A percentile compares a stretch with the other conserved stretches of the same genome.
Evolutionary conservation across 2,329 filamentous ascomycete genomes (phyloP).

Genomic region (Aaosphaeria pasadenensis): DNA sequence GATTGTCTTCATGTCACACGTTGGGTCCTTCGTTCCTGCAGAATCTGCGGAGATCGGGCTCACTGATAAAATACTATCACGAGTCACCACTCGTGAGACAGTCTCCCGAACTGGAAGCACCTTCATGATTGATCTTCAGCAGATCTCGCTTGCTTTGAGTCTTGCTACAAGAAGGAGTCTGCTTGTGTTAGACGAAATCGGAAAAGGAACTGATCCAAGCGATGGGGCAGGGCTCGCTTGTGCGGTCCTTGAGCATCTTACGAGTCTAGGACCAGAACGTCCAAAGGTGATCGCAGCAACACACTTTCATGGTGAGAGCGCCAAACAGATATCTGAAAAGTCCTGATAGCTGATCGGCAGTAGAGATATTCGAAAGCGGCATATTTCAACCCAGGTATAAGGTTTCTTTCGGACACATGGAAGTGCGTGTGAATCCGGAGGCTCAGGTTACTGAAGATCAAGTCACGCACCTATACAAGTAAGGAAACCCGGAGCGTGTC

Average conservation of each 20-base stretch:
- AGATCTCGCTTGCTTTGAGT: constrained; percentile 73
- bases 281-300: constrained; percentile 63
- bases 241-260: constrained; percentile 57
- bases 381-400: constrained; percentile 52
- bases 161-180: constrained; percentile 74
- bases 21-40: constrained; percentile 87
- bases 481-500: constrained; percentile 2
- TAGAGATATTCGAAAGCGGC: constrained; percentile 67
- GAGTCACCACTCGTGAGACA: constrained; percentile 72
- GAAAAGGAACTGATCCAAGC: constrained; percentile 63
- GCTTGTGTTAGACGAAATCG: constrained; percentile 90
- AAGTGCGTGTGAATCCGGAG: constrained; percentile 59
- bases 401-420: constrained; percentile 68
- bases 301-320: constrained; percentile 56
- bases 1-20: constrained; percentile 87
- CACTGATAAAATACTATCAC: constrained; percentile 88
- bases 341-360: constrained; percentile 21
- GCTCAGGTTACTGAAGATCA: constrained; percentile 57
- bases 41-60: constrained; percentile 72
- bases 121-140: constrained; percentile 82
- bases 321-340: too few relatives aligned
- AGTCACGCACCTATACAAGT: constrained; percentile 71
- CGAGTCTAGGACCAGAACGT: constrained; percentile 46
- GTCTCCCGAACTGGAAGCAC: constrained; percentile 63
- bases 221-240: constrained; percentile 65